Evolutionary conservation across 2,329 filamentous ascomycete species (phyloP).

Genomic region (Diplocarpon rosae): DNA sequence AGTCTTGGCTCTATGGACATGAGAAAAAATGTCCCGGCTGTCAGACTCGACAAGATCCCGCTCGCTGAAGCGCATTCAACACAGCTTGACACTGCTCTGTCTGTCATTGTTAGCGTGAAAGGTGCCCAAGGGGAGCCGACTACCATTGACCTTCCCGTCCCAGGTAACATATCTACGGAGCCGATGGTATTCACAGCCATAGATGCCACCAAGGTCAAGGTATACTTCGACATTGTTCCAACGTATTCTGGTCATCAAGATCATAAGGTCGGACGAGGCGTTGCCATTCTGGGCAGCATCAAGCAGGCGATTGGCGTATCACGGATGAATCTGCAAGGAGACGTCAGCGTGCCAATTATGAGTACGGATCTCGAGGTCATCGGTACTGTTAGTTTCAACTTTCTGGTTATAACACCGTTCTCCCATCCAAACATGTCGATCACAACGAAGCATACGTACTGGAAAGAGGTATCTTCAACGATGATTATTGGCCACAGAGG

Average conservation of each 20-base stretch:
- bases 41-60: slow-evolving; percentile 80
- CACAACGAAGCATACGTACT: slow-evolving; percentile 85
- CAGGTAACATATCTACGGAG: slow-evolving; percentile 88
- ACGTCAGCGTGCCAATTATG: slow-evolving; percentile 84
- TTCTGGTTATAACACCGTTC: slow-evolving; percentile 89
- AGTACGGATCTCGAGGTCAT: slow-evolving; percentile 76
- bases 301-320: slow-evolving; percentile 74
- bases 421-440: slow-evolving; percentile 88
- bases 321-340: slow-evolving; percentile 84
- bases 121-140: slow-evolving; percentile 80
- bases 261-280: slow-evolving; percentile 77
- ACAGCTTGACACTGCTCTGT: slow-evolving; percentile 87
- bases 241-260: slow-evolving; percentile 89
- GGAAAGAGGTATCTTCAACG: slow-evolving; percentile 82
- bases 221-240: slow-evolving; percentile 89
- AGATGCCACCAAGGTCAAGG: slow-evolving; percentile 70
- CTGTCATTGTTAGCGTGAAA: slow-evolving; percentile 76
- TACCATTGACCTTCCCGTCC: slow-evolving; percentile 83
- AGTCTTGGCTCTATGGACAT: slow-evolving; percentile 93
- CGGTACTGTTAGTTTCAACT: slow-evolving; percentile 93
- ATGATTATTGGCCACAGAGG: slow-evolving; percentile 69
- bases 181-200: slow-evolving; percentile 79
- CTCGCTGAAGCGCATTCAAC: slow-evolving; percentile 82
- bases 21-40: slow-evolving; percentile 67
- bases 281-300: slow-evolving; percentile 77